Evolutionary conservation across 805 yeast genomes (phyloP).

Genomic region (Clavispora carvajalis): DNA sequence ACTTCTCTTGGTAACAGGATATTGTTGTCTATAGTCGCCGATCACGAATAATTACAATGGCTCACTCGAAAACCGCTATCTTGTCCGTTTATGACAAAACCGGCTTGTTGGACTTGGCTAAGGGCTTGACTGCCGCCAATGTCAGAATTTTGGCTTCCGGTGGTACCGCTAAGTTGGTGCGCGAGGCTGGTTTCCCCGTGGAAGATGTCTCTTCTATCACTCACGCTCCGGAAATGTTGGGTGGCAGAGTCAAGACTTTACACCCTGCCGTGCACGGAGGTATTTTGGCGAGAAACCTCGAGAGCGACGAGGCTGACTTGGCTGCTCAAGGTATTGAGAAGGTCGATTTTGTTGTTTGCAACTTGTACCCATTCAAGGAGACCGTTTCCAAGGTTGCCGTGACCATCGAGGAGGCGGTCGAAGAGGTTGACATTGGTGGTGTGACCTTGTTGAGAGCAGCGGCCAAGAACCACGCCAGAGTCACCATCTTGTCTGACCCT

Average conservation of each 20-base stretch:
- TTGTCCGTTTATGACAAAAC: slow-evolving; percentile 97
- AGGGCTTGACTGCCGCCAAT: slow-evolving; percentile 82
- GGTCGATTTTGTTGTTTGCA: slow-evolving; percentile 96
- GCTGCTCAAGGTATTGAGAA: slow-evolving; percentile 86
- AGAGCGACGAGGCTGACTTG: slow-evolving; percentile 84
- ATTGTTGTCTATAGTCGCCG: not conserved
- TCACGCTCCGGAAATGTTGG: slow-evolving; percentile 98
- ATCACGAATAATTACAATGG: slow-evolving; percentile 15
- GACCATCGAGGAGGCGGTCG: slow-evolving; percentile 95
- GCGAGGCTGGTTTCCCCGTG: slow-evolving; percentile 97
- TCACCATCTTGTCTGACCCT: slow-evolving; percentile 93
- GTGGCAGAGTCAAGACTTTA: slow-evolving; percentile 96
- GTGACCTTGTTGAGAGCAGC: slow-evolving; percentile 97
- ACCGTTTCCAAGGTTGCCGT: slow-evolving; percentile 94
- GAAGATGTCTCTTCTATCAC: slow-evolving; percentile 94
- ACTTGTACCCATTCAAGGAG: slow-evolving; percentile 96
- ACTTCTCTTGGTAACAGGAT: not conserved
- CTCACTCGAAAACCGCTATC: slow-evolving; percentile 78
- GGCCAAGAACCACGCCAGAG: slow-evolving; percentile 96
- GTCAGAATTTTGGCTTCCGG: slow-evolving; percentile 95
- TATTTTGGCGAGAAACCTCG: slow-evolving; percentile 90
- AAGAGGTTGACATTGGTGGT: slow-evolving; percentile 96
- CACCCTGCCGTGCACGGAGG: slow-evolving; percentile 99
- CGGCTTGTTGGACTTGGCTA: slow-evolving; percentile 91
- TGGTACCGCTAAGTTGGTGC: slow-evolving; percentile 89